phyloP scores from a whole-genome alignment of 345 rosid species.

The Raphanus sativus region DNA sequence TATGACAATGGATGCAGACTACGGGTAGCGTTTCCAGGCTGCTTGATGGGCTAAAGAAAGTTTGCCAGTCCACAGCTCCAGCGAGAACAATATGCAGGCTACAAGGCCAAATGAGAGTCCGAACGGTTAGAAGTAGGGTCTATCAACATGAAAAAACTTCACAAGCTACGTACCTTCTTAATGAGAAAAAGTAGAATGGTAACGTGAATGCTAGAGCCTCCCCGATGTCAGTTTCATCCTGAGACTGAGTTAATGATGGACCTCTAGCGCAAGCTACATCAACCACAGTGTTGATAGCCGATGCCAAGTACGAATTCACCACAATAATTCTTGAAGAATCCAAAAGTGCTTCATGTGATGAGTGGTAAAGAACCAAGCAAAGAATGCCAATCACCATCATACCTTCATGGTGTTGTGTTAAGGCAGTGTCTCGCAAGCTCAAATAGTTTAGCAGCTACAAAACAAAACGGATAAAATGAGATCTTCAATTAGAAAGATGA shows the following conservation, averaged over 20 bases:
- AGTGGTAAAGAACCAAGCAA: slow-evolving; percentile 64
- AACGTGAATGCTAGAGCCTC: slow-evolving; percentile 49
- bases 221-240: slow-evolving; percentile 54
- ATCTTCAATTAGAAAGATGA: neutral
- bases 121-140: slow-evolving; percentile 21
- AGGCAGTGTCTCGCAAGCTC: slow-evolving; percentile 31
- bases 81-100: slow-evolving; percentile 59
- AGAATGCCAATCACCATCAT: slow-evolving; percentile 55
- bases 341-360: slow-evolving; percentile 52
- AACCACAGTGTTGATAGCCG: slow-evolving; percentile 49
- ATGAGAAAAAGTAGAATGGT: slow-evolving; percentile 54
- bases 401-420: slow-evolving; percentile 52
- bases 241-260: slow-evolving; percentile 56
- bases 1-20: slow-evolving; percentile 56
- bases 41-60: slow-evolving; percentile 44
- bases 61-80: slow-evolving; percentile 57
- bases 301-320: slow-evolving; percentile 57
- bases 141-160: slow-evolving; percentile 1
- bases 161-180: slow-evolving; percentile 58
- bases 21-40: slow-evolving; percentile 41
- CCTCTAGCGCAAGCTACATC: slow-evolving; percentile 65
- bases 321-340: slow-evolving; percentile 72
- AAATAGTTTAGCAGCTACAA: slow-evolving; percentile 63
- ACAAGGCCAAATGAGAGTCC: slow-evolving; percentile 40
- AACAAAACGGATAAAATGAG: slow-evolving; percentile 19